These are phyloP conservation scores for Pichia sp. DNA, from an alignment of 1,139 yeast species.

Conservation along the genomic window DNA sequence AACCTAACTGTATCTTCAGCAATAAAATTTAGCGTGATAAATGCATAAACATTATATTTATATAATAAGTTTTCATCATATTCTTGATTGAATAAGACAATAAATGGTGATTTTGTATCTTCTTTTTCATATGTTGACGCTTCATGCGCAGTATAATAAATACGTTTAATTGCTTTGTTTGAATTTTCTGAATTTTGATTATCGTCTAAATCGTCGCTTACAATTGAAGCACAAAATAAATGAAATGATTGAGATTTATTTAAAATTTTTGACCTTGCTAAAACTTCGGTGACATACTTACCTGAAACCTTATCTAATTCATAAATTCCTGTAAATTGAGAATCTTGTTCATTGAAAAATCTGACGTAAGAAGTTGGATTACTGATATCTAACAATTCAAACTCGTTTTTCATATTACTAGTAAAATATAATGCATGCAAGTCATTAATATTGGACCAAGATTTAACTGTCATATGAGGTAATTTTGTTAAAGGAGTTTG, in stretches of 20 bases:
- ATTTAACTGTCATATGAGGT: conserved; percentile 62
- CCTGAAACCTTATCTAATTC: conserved; percentile 23
- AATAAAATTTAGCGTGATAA: conserved; percentile 39
- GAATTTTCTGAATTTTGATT: background rate
- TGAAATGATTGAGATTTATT: conserved; percentile 84
- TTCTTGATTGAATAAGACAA: conserved; percentile 54
- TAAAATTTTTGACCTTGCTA: conserved; percentile 72
- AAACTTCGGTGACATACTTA: conserved; percentile 49
- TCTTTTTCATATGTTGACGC: conserved; percentile 53
- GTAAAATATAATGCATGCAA: conserved; percentile 42
- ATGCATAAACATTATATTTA: conserved; percentile 38
- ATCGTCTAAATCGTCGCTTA: no score
- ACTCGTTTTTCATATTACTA: conserved; percentile 24
- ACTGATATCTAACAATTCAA: background rate
- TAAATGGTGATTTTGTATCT: conserved; percentile 52
- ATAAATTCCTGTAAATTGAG: conserved; percentile 21
- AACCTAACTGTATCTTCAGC: conserved; percentile 21
- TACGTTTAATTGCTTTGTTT: conserved; percentile 33
- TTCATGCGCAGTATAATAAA: conserved; percentile 82
- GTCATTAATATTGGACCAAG: conserved; percentile 63
- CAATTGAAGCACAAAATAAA: conserved; percentile 39
- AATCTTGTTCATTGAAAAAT: conserved; percentile 22
- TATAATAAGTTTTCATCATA: conserved; percentile 33
- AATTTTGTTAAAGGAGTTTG: conserved; percentile 67
- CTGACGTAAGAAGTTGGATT: conserved; percentile 18